phyloP scores from a whole-genome alignment of 371 early-diverging fungal species.

The Syncephalastrum racemosum region DNA sequence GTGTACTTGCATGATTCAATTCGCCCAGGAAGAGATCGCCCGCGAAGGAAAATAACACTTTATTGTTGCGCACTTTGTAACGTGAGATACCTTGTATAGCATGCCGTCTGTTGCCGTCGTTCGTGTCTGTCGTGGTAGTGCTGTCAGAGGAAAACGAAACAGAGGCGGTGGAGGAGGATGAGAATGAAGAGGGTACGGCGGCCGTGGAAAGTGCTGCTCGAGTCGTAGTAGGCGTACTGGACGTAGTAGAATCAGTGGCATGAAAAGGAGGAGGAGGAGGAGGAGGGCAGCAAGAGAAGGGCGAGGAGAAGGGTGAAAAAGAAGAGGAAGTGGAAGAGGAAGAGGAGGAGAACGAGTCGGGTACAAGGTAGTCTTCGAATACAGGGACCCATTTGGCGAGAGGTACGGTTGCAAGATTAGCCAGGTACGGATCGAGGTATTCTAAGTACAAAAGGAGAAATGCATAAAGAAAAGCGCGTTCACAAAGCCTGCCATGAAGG shows the following conservation, averaged over 20 bases:
- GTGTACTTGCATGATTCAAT: slow-evolving; percentile 17
- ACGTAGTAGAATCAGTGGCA: background rate
- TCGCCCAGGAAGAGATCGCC: slow-evolving; percentile 14
- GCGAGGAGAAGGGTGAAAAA: background rate
- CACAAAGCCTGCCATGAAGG: too few relatives aligned
- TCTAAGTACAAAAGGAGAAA: background rate
- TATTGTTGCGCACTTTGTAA: slow-evolving; percentile 13
- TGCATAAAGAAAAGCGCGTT: too few relatives aligned
- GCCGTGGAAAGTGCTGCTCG: too few relatives aligned
- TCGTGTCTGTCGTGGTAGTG: slow-evolving; percentile 2
- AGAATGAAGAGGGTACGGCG: too few relatives aligned
- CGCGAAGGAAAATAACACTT: slow-evolving; percentile 15
- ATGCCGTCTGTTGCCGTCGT: slow-evolving; percentile 11
- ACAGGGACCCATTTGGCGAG: slow-evolving; percentile 10
- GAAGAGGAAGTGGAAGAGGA: background rate
- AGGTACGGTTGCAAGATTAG: slow-evolving; percentile 6
- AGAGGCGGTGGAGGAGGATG: too few relatives aligned
- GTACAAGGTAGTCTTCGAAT: slow-evolving; percentile 17
- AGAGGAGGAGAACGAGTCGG: background rate
- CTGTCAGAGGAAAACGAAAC: slow-evolving; percentile 3
- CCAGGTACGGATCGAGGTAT: slow-evolving; percentile 9
- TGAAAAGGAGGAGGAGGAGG: background rate
- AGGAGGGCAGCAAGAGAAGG: background rate
- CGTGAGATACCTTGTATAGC: slow-evolving; percentile 16
- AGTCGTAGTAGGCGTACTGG: too few relatives aligned